Evolutionary conservation across 352 stramenopile species (phyloP).

Genomic region (Phytophthora sansomeana): DNA sequence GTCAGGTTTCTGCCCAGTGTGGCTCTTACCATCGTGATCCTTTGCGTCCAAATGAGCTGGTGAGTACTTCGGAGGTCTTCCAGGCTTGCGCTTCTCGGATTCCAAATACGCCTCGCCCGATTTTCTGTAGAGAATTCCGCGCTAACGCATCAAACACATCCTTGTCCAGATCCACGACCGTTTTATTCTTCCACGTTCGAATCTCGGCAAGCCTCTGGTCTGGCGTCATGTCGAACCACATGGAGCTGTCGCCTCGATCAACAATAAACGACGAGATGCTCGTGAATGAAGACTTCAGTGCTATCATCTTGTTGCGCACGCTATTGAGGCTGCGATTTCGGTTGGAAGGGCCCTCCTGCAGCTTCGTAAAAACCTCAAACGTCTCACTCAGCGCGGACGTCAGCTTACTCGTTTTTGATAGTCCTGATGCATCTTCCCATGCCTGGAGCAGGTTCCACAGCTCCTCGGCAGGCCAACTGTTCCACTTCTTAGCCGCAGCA

Average conservation of each 20-base stretch:
- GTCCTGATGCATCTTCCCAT: slow-evolving; percentile 35
- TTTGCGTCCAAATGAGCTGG: slow-evolving; percentile 6
- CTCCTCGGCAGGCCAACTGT: slow-evolving; percentile 41
- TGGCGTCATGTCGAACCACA: slow-evolving; percentile 41
- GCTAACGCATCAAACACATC: slow-evolving; percentile 40
- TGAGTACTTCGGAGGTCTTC: slow-evolving; percentile 1
- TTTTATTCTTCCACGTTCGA: slow-evolving; percentile 41
- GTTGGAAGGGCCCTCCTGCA: slow-evolving; percentile 27
- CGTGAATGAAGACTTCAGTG: slow-evolving; percentile 42
- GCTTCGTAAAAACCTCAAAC: slow-evolving; percentile 38
- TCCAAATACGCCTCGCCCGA: slow-evolving; percentile 17
- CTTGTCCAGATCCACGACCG: slow-evolving; percentile 40
- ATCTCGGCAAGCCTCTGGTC: slow-evolving; percentile 38
- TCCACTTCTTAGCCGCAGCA: slow-evolving; percentile 33
- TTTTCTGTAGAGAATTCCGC: slow-evolving; percentile 31
- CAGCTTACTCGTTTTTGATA: slow-evolving; percentile 26
- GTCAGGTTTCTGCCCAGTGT: slow-evolving; percentile 26
- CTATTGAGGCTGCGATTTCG: slow-evolving; percentile 36
- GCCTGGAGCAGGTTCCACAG: slow-evolving; percentile 41
- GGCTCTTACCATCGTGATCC: slow-evolving; percentile 24
- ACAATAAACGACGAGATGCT: slow-evolving; percentile 38
- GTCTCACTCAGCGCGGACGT: slow-evolving; percentile 29
- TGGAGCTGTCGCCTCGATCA: slow-evolving; percentile 23
- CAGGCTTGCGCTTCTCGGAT: slow-evolving; percentile 13
- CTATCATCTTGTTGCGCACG: slow-evolving; percentile 55